Base-by-base conservation (phyloP, 2,329 filamentous ascomycete genomes). In the Botrytis byssoidea region DNA sequence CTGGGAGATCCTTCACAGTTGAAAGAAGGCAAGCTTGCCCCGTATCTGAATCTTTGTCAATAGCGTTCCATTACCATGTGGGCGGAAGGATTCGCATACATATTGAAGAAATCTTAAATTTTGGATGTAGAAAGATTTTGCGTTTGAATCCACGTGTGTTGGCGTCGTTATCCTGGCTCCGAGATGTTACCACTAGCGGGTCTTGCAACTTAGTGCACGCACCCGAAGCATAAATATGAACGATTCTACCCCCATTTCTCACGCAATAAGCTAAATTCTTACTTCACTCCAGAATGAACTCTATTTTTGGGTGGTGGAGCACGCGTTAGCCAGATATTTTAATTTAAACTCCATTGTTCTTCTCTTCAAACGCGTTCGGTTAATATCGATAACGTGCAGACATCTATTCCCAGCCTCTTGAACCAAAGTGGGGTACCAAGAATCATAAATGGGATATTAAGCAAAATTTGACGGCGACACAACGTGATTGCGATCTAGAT, bases 301-400 rank as follows among this genome's bases (percentile, higher is more conserved):
- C 60, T 44, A 64, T 64, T 64, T 64, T 64, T 64, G 60, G 60
- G 8, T 42, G 25, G 60, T 63, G 60, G 60, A 42, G 35, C 14
- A 29, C 14, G 60, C 35, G 35, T 37, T 37, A 18, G 40, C 35
- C 35, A 63, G 22, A 63, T 42, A 14, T n/a, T 63, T 42, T n/a
- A n/a, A 63, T 63, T 59, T n/a, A 25, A 63, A 63, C 60, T 42
- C 35, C 37, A 63, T 63, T 42, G 3, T 42, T 35, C 9, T 37
- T 63, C 37, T 63, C 25, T 63, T 18, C 60, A 42, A 63, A 42
- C 25, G 37, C 60, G 4, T 64, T 64, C 9, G 25, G 60, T 64
- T 64, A 40, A 44, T 29, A 40, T 64, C 60, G 16, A 42, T 42
- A 64, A 20, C 37, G 37, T 25, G 37, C 6, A 61, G 35, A n/a